Conservation (phyloP, 352 stramenopile genomes). For the Bremia lactucae region DNA sequence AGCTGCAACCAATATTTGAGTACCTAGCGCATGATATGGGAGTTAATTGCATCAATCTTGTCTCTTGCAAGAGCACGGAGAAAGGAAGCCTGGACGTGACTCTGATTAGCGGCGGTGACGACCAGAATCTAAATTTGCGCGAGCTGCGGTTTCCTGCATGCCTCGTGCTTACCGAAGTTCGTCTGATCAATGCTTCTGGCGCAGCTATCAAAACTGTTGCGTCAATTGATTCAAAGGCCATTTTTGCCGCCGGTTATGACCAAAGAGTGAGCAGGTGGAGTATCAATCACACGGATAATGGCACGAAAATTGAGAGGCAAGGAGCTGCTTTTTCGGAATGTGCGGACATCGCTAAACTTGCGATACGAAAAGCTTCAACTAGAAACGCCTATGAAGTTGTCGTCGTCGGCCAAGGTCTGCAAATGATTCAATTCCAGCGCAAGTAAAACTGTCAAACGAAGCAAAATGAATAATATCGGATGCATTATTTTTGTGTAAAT, state of each 20-base stretch:
- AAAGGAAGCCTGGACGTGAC: slow-evolving; percentile 22
- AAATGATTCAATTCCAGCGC: slow-evolving; percentile 39
- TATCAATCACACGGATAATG: slow-evolving; percentile 9
- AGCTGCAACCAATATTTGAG: slow-evolving; percentile 25
- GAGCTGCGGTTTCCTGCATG: slow-evolving; percentile 31
- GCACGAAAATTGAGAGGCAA: slow-evolving; percentile 32
- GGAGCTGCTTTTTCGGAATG: slow-evolving; percentile 62
- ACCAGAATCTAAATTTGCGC: slow-evolving; percentile 51
- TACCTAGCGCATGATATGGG: slow-evolving; percentile 83
- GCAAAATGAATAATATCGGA: slow-evolving; percentile 22
- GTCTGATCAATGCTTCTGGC: slow-evolving; percentile 54
- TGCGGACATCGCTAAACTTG: slow-evolving; percentile 67
- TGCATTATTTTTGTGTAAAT: slow-evolving; percentile 28
- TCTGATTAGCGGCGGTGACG: slow-evolving; percentile 74
- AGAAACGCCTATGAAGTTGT: slow-evolving; percentile 25
- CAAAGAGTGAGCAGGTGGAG: slow-evolving; percentile 73
- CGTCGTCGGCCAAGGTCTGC: slow-evolving; percentile 71
- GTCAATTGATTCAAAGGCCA: slow-evolving; percentile 19
- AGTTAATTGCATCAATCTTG: slow-evolving; percentile 49
- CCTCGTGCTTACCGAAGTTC: slow-evolving; percentile 21
- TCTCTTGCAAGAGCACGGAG: slow-evolving; percentile 11
- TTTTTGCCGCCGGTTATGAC: slow-evolving; percentile 75
- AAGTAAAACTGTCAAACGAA: slow-evolving; percentile 4
- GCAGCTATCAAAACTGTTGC: slow-evolving; percentile 72
- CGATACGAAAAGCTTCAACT: slow-evolving; percentile 14